A percentile compares a stretch with the other conserved stretches of the same genome.
These are phyloP conservation scores for Fusarium graminum DNA, from an alignment of 2,329 filamentous ascomycete species.

Conservation along the genomic window DNA sequence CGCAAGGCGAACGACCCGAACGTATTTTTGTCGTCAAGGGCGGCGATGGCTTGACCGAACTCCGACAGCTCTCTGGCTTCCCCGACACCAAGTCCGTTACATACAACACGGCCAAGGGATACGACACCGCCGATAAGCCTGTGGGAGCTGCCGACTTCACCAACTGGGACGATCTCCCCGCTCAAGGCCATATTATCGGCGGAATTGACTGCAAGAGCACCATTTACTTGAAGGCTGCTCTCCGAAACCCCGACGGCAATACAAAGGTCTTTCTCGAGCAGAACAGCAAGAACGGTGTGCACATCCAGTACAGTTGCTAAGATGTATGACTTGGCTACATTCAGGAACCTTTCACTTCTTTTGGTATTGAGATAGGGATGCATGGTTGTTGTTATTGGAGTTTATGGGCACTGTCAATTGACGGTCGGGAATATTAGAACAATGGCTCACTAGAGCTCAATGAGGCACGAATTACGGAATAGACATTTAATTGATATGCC, in stretches of 20 bases:
- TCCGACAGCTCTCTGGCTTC: conserved; percentile 48
- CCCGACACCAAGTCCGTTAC: conserved; percentile 42
- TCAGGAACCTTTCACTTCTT: conserved; percentile 22
- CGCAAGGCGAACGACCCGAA: conserved; percentile 54
- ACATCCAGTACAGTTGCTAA: conserved; percentile 44
- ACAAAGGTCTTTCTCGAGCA: conserved; percentile 51
- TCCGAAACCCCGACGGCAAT: conserved; percentile 43
- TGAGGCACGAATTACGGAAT: conserved; percentile 20
- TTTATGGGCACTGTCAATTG: background rate
- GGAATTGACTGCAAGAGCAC: conserved; percentile 48
- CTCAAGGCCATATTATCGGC: conserved; percentile 44
- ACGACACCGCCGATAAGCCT: conserved; percentile 33
- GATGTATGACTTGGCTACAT: too few relatives aligned
- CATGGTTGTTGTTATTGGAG: background rate
- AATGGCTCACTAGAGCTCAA: conserved; percentile 8
- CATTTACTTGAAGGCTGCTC: conserved; percentile 49
- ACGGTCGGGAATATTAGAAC: conserved; percentile 4
- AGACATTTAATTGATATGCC: conserved; percentile 14
- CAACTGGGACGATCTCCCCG: conserved; percentile 47
- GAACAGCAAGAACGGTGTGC: conserved; percentile 50
- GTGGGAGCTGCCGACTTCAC: conserved; percentile 50
- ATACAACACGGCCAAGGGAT: conserved; percentile 41
- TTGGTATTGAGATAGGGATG: conserved; percentile 14
- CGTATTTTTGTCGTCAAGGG: conserved; percentile 56
- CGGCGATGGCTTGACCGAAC: conserved; percentile 42